Percentiles rank a stretch among this genome's conserved stretches.
Conservation (phyloP, 371 early-diverging fungal genomes). For the Dichotomocladium elegans region DNA sequence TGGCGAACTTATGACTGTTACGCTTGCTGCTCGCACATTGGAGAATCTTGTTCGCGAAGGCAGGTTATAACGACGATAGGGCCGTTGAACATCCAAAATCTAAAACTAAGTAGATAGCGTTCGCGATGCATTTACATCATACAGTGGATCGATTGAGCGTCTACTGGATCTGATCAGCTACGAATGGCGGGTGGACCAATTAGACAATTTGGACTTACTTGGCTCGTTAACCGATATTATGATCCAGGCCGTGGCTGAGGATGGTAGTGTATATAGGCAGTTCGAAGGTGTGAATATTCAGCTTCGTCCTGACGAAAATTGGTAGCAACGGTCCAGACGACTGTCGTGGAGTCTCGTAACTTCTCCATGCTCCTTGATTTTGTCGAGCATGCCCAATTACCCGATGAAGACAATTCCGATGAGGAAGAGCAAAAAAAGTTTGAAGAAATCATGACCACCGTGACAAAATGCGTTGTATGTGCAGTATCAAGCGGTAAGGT, state of each 20-base stretch:
- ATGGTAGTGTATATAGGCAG: slow-evolving; percentile 24
- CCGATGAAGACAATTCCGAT: slow-evolving; percentile 31
- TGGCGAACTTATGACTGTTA: slow-evolving; percentile 33
- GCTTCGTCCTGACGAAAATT: not conserved
- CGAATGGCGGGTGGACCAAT: slow-evolving; percentile 21
- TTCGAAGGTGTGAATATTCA: too few species aligned
- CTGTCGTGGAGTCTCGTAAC: slow-evolving; percentile 32
- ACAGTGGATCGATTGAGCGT: slow-evolving; percentile 9
- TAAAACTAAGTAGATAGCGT: slow-evolving; percentile 7
- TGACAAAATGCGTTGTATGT: slow-evolving; percentile 43
- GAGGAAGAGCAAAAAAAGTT: slow-evolving; percentile 50
- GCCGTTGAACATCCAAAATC: not conserved
- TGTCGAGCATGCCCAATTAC: slow-evolving; percentile 31
- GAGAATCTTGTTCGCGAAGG: slow-evolving; percentile 32
- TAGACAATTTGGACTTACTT: slow-evolving; percentile 26
- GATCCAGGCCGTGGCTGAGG: slow-evolving; percentile 35
- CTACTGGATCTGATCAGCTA: slow-evolving; percentile 24
- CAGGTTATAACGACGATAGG: slow-evolving; percentile 13
- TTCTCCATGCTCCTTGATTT: slow-evolving; percentile 41
- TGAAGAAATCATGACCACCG: slow-evolving; percentile 35
- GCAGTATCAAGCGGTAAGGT: slow-evolving; percentile 43
- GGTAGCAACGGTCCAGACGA: slow-evolving; percentile 38
- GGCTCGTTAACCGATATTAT: slow-evolving; percentile 29
- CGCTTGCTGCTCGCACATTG: slow-evolving; percentile 30
- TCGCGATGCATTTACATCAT: slow-evolving; percentile 7